Percentiles rank a stretch among this genome's conserved stretches.
Evolutionary conservation across 805 yeast species (phyloP).

Genomic region (Zygoascus flipseniorum): DNA sequence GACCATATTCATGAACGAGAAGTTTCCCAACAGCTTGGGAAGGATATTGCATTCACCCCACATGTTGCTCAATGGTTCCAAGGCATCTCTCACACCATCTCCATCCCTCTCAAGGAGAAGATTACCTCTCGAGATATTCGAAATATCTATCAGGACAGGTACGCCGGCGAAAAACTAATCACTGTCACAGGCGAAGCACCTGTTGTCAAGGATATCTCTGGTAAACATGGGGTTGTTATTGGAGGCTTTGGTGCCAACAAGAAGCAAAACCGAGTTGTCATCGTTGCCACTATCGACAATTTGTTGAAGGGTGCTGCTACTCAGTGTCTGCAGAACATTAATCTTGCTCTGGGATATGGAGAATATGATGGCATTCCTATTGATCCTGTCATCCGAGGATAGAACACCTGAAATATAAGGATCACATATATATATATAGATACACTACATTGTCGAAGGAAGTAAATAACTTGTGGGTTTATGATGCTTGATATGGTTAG

Average conservation of each 20-base stretch:
- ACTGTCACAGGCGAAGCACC: constrained; percentile 90
- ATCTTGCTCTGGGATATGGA: constrained; percentile 78
- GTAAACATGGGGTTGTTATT: constrained; percentile 88
- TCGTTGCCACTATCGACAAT: constrained; percentile 93
- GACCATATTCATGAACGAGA: constrained; percentile 97
- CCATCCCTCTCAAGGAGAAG: constrained; percentile 64
- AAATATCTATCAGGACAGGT: constrained; percentile 78
- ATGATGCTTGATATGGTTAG: background rate
- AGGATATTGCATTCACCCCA: constrained; percentile 81
- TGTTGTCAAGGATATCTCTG: constrained; percentile 79
- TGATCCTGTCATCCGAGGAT: constrained; percentile 22
- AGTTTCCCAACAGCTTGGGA: constrained; percentile 71
- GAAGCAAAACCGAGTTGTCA: constrained; percentile 80
- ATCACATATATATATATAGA: background rate
- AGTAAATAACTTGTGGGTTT: background rate
- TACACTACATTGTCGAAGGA: background rate
- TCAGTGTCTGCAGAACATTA: constrained; percentile 94
- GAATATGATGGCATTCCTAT: constrained; percentile 92
- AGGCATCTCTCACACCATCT: constrained; percentile 89
- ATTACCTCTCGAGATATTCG: constrained; percentile 76
- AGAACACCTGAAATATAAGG: background rate
- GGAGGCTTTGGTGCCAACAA: constrained; percentile 96
- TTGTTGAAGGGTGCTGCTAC: constrained; percentile 97
- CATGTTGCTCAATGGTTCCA: constrained; percentile 99
- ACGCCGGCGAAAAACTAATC: constrained; percentile 77